phyloP scores from a whole-genome alignment of 2,329 filamentous ascomycete genomes.

The Tolypocladium endophyticum region DNA sequence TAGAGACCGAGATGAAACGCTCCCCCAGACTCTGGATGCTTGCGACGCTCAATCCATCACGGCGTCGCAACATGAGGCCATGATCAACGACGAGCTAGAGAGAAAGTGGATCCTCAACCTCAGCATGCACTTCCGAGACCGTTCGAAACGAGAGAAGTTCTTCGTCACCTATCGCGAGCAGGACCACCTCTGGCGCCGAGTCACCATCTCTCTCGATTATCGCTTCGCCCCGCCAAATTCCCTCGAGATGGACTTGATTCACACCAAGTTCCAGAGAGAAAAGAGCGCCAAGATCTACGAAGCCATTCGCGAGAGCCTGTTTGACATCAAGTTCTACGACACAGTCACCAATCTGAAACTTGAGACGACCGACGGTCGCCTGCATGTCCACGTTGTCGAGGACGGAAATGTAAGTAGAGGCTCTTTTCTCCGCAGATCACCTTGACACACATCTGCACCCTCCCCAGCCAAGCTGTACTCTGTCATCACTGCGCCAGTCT shows the following conservation, averaged over 20 bases:
- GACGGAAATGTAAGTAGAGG: constrained; percentile 61
- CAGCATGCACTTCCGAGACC: constrained; percentile 95
- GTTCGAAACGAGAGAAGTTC: constrained; percentile 90
- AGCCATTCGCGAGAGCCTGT: constrained; percentile 80
- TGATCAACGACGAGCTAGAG: constrained; percentile 74
- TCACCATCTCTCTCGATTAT: constrained; percentile 93
- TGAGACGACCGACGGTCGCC: constrained; percentile 73
- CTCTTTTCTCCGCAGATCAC: not conserved
- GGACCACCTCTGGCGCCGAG: constrained; percentile 69
- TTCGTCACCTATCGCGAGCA: constrained; percentile 88
- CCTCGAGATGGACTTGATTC: constrained; percentile 71
- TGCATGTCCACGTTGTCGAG: constrained; percentile 97
- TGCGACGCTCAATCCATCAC: constrained; percentile 38
- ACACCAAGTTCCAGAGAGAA: constrained; percentile 74
- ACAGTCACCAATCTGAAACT: constrained; percentile 94
- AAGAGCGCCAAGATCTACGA: constrained; percentile 92
- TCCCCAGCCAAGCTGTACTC: not conserved
- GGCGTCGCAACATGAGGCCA: constrained; percentile 46
- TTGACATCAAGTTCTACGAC: constrained; percentile 92
- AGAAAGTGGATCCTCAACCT: constrained; percentile 90
- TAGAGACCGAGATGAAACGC: constrained; percentile 6
- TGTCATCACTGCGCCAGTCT: not conserved
- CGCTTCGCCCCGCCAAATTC: constrained; percentile 69
- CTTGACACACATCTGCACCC: not conserved
- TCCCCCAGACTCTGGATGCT: constrained; percentile 13